These are phyloP conservation scores for Exophiala aquamarina DNA, from an alignment of 2,329 filamentous ascomycete genomes.

Conservation along the genomic window DNA sequence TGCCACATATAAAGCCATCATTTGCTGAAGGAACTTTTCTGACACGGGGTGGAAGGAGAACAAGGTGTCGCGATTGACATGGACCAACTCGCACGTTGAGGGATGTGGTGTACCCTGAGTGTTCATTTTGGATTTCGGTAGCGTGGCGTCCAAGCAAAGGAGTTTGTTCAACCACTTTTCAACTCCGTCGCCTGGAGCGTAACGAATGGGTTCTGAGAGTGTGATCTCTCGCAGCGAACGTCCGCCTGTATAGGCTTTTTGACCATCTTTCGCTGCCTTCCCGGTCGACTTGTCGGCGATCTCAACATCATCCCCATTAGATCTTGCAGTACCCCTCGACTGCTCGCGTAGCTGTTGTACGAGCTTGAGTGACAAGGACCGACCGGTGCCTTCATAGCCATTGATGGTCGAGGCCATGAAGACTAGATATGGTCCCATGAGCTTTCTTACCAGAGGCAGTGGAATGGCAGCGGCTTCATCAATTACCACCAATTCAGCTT, in stretches of 20 bases:
- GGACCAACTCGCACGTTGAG: conserved; percentile 83
- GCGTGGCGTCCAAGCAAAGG: conserved; percentile 87
- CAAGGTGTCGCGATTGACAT: conserved; percentile 93
- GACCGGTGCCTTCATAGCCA: conserved; percentile 94
- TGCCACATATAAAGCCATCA: conserved; percentile 96
- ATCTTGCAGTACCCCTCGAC: conserved; percentile 65
- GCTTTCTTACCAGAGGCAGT: conserved; percentile 83
- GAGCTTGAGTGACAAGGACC: conserved; percentile 90
- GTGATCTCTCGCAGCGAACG: conserved; percentile 89
- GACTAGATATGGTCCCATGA: conserved; percentile 94
- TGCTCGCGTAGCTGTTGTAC: conserved; percentile 97
- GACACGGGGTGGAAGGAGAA: conserved; percentile 98
- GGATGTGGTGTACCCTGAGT: conserved; percentile 85
- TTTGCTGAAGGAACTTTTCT: conserved; percentile 95
- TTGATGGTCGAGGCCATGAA: conserved; percentile 99
- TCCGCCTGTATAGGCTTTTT: conserved; percentile 61
- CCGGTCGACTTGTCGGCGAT: conserved; percentile 79
- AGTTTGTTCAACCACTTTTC: conserved; percentile 96
- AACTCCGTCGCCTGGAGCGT: conserved; percentile 83
- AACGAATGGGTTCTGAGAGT: conserved; percentile 89
- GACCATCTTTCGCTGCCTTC: conserved; percentile 64
- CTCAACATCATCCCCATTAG: conserved; percentile 60
- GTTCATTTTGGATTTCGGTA: conserved; percentile 72
- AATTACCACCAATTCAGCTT: conserved; percentile 92
- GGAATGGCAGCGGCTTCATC: conserved; percentile 98